phyloP scores from a whole-genome alignment of 805 yeast genomes.

The Cyberlindnera subsufficiens region DNA sequence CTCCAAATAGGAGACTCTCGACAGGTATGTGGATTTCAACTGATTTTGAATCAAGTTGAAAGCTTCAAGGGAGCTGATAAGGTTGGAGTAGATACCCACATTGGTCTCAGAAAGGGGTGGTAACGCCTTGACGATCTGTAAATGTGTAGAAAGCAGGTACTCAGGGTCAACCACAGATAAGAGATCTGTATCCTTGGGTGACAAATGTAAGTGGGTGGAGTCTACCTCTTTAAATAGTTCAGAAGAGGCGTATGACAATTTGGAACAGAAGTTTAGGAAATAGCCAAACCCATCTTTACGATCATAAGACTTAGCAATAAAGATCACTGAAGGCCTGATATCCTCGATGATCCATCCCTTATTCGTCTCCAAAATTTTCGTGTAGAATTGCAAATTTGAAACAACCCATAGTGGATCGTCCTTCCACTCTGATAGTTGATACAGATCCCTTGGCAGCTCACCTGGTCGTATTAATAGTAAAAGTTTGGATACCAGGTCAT shows the following conservation, averaged over 20 bases:
- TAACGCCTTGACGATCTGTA: constrained; percentile 6
- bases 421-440: constrained; percentile 4
- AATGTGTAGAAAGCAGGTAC: constrained; percentile 11
- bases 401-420: constrained; percentile 13
- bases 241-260: constrained; percentile 12
- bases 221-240: constrained; percentile 7
- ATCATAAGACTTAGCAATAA: constrained; percentile 10
- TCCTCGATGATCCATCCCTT: constrained; percentile 17
- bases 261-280: constrained; percentile 11
- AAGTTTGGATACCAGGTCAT: constrained; percentile 9
- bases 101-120: constrained; percentile 6
- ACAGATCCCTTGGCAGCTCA: constrained; percentile 14
- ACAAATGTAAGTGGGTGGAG: constrained; percentile 5
- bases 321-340: constrained; percentile 6
- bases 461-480: constrained; percentile 10
- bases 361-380: constrained; percentile 2
- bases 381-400: constrained; percentile 16
- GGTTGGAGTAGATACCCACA: constrained; percentile 12
- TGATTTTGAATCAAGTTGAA: constrained; percentile 8
- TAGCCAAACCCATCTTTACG: constrained; percentile 12
- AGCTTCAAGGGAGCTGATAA: constrained; percentile 3
- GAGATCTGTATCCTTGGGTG: constrained; percentile 4
- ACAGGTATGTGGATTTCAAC: constrained; percentile 3
- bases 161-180: constrained; percentile 15
- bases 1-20: constrained; percentile 15